phyloP scores from a whole-genome alignment of 208 protist genomes.

The Spongospora subterranea region DNA sequence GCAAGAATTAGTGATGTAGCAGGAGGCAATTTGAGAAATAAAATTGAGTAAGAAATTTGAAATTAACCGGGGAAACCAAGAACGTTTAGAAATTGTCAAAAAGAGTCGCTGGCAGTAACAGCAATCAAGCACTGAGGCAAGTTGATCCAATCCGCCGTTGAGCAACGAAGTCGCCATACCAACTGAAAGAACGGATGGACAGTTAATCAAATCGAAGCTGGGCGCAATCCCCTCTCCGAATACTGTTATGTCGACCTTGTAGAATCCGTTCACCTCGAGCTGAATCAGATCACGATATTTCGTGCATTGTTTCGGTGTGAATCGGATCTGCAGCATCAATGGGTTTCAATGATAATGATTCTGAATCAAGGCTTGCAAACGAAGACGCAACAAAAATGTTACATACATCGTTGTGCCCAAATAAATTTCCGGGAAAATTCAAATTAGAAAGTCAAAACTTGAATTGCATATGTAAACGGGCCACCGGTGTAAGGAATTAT shows the following conservation, averaged over 20 bases:
- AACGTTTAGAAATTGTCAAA: constrained; percentile 83
- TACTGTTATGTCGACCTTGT: constrained; percentile 79
- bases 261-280: constrained; percentile 89
- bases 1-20: too few relatives aligned
- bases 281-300: constrained; percentile 85
- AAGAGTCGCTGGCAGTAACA: too few relatives aligned
- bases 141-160: constrained; percentile 84
- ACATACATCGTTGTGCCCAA: not conserved
- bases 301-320: constrained; percentile 82
- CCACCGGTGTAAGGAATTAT: too few relatives aligned
- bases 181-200: too few relatives aligned
- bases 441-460: too few relatives aligned
- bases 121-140: constrained; percentile 76
- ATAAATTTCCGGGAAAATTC: not conserved
- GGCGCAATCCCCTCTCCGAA: constrained; percentile 86
- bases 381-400: constrained; percentile 6
- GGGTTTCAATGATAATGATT: too few relatives aligned
- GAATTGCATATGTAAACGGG: too few relatives aligned
- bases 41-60: too few relatives aligned
- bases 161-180: constrained; percentile 75
- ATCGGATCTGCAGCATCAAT: constrained; percentile 80
- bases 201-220: constrained; percentile 81
- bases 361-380: constrained; percentile 81
- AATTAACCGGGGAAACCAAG: too few relatives aligned
- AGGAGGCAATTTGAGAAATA: constrained; percentile 82